Conservation (phyloP, 106 monocot genomes). For the Phalaenopsis aphrodite region DNA sequence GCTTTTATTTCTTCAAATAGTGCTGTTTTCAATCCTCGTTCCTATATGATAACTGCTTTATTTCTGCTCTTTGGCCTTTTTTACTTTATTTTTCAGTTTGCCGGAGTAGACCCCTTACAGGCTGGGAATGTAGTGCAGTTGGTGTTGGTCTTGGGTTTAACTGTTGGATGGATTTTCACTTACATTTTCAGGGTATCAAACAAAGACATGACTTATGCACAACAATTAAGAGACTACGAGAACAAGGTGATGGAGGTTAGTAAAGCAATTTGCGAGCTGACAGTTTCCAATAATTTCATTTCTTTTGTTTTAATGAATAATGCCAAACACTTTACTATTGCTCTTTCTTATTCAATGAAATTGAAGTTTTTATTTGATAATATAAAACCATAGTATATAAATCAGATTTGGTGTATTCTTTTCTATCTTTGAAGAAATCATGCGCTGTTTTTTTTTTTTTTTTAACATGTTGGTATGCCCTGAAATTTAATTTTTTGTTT, state of each 20-base stretch:
- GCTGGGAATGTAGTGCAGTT: slow-evolving; percentile 92
- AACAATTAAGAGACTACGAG: slow-evolving; percentile 89
- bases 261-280: background rate
- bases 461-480: too few relatives aligned
- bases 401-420: too few relatives aligned
- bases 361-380: too few relatives aligned
- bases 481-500: too few relatives aligned
- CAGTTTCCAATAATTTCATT: background rate
- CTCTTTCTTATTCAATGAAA: too few relatives aligned
- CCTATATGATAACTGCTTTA: background rate
- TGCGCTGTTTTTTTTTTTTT: too few relatives aligned
- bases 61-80: background rate
- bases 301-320: too few relatives aligned
- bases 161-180: slow-evolving; percentile 89
- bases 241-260: slow-evolving; percentile 92
- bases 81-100: slow-evolving; percentile 37
- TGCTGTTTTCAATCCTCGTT: background rate
- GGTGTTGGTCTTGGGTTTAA: slow-evolving; percentile 78
- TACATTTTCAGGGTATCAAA: slow-evolving; percentile 94
- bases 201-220: slow-evolving; percentile 97
- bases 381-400: too few relatives aligned
- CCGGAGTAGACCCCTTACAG: slow-evolving; percentile 79
- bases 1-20: background rate
- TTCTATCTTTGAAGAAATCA: too few relatives aligned
- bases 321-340: too few relatives aligned